Conservation (phyloP, 2,329 filamentous ascomycete genomes). For the Aureobasidium sp. region DNA sequence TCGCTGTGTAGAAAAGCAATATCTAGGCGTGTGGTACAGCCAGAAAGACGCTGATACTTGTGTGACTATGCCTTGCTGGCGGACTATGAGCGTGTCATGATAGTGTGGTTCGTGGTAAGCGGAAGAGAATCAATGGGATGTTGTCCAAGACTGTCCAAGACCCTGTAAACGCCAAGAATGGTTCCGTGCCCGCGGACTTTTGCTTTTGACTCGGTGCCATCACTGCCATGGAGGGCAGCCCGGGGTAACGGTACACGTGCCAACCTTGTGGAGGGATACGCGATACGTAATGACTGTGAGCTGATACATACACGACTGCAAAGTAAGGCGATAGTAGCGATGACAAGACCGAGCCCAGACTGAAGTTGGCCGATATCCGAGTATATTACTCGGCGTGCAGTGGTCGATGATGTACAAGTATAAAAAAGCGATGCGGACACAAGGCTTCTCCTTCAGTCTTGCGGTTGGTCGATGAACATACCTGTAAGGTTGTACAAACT, state of each 20-base stretch:
- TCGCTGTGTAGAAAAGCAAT: background rate
- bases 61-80: background rate
- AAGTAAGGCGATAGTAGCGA: background rate
- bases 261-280: background rate
- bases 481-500: background rate
- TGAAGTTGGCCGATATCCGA: background rate
- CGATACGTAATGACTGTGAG: background rate
- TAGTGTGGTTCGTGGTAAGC: background rate
- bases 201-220: background rate
- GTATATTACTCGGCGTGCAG: background rate
- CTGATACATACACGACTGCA: background rate
- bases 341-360: conserved; percentile 6
- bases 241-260: background rate
- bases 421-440: background rate
- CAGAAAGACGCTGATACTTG: background rate
- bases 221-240: background rate
- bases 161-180: background rate
- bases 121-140: background rate
- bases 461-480: background rate
- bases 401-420: too few species aligned
- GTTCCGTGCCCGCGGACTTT: background rate
- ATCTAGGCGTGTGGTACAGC: background rate
- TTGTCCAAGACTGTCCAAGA: conserved; percentile 3
- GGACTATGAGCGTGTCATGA: background rate
- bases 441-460: background rate